Percentiles rank a stretch among this genome's conserved stretches.
phyloP scores from a whole-genome alignment of 345 rosid genomes.

The Boechera stricta region DNA sequence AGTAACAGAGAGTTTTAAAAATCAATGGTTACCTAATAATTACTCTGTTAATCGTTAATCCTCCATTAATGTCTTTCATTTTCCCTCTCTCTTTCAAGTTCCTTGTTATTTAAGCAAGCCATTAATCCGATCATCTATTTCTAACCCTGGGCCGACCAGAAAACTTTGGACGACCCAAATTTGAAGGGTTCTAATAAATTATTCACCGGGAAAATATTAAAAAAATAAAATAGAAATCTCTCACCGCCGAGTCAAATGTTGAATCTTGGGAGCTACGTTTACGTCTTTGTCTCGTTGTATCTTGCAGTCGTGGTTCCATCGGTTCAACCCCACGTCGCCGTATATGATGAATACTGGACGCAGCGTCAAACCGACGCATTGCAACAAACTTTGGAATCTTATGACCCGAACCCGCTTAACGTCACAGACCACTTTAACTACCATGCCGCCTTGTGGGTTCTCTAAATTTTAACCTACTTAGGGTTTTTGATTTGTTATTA shows the following conservation, averaged over 20 bases:
- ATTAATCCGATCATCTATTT: conserved; percentile 32
- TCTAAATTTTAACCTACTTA: not conserved
- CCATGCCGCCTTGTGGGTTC: conserved; percentile 38
- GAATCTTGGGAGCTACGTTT: conserved; percentile 39
- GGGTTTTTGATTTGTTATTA: not conserved
- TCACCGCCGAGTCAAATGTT: conserved; percentile 28
- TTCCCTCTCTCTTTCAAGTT: conserved; percentile 30
- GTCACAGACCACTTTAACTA: conserved; percentile 57
- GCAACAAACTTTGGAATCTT: conserved; percentile 43
- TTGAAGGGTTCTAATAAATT: conserved; percentile 39
- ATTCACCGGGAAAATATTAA: not conserved
- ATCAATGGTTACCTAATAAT: conserved; percentile 34
- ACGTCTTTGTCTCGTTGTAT: conserved; percentile 31
- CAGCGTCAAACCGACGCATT: conserved; percentile 48
- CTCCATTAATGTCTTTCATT: conserved; percentile 33
- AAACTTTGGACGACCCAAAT: conserved; percentile 41
- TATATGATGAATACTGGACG: conserved; percentile 66
- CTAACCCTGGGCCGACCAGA: conserved; percentile 51
- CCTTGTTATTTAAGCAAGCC: conserved; percentile 41
- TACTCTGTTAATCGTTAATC: conserved; percentile 43
- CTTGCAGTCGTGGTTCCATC: conserved; percentile 23
- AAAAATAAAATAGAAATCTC: not conserved
- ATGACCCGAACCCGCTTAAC: conserved; percentile 53
- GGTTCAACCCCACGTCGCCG: conserved; percentile 48
- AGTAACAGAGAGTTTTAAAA: conserved; percentile 25